Percentiles rank a stretch among this genome's conserved stretches.
phyloP scores from a whole-genome alignment of 177 flowering plant genomes.

The Vitis hybrid region DNA sequence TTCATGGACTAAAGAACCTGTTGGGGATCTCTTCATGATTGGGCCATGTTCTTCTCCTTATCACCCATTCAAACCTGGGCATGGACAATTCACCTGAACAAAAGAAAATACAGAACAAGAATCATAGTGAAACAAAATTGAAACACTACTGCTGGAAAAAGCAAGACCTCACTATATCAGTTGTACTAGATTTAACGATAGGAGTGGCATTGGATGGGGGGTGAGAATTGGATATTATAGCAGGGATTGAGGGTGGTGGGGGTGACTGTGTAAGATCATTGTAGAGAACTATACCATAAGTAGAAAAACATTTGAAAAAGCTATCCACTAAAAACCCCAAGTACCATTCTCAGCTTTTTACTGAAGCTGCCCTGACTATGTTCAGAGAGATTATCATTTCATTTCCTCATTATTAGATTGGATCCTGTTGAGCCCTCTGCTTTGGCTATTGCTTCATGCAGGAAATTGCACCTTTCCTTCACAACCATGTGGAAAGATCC shows the following conservation, averaged over 20 bases:
- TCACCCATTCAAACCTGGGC: background rate
- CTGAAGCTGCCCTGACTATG: slow-evolving; percentile 1
- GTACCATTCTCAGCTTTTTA: slow-evolving; percentile 10
- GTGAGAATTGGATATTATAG: slow-evolving; percentile 6
- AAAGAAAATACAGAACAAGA: background rate
- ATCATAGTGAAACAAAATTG: background rate
- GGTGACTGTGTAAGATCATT: slow-evolving; percentile 11
- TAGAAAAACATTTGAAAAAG: slow-evolving; percentile 14
- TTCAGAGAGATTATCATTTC: background rate
- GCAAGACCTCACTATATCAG: slow-evolving; percentile 2
- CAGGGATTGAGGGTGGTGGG: slow-evolving; percentile 7
- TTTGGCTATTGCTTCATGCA: too few species aligned
- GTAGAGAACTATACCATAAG: slow-evolving; percentile 12
- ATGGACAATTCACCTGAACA: background rate
- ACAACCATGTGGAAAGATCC: too few species aligned
- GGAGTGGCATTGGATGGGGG: slow-evolving; percentile 9
- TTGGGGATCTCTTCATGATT: too few species aligned
- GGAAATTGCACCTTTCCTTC: too few species aligned
- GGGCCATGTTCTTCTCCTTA: too few species aligned
- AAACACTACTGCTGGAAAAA: background rate
- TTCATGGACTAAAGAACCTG: too few species aligned
- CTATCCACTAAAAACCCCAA: slow-evolving; percentile 14
- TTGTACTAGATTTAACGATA: slow-evolving; percentile 10
- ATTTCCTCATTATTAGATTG: background rate
- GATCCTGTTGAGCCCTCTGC: background rate